These are phyloP conservation scores for Globisporangium mamillatum DNA, from an alignment of 352 stramenopile species.

Conservation along the genomic window DNA sequence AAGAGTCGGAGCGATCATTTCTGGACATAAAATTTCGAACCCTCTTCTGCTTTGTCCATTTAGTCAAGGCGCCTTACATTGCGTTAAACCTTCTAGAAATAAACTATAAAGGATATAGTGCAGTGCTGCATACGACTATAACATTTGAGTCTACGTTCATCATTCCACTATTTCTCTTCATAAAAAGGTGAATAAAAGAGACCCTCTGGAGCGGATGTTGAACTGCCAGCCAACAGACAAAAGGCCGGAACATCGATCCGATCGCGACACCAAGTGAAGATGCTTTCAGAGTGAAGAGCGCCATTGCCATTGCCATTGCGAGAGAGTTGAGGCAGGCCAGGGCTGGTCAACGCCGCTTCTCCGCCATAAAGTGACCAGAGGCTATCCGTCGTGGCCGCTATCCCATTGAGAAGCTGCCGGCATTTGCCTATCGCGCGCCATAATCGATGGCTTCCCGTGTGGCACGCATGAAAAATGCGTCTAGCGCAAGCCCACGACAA, in stretches of 20 bases:
- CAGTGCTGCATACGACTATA: too few relatives aligned
- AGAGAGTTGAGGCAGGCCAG: not conserved
- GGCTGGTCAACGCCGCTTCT: not conserved
- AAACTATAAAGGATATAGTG: not conserved
- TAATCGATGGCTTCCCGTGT: not conserved
- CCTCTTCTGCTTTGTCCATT: constrained; percentile 8
- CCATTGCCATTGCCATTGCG: not conserved
- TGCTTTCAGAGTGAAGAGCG: constrained; percentile 4
- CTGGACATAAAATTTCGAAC: constrained; percentile 6
- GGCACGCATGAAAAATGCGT: not conserved
- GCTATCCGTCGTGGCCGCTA: not conserved
- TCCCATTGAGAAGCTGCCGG: not conserved
- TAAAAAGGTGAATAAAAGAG: not conserved
- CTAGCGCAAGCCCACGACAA: constrained; percentile 2
- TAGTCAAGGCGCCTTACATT: not conserved
- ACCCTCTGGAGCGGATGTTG: not conserved
- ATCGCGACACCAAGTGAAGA: constrained; percentile 5
- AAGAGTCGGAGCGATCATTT: constrained; percentile 13
- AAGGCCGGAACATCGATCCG: not conserved
- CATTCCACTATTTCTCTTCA: not conserved
- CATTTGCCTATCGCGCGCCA: constrained; percentile 1
- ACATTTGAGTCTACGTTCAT: too few relatives aligned
- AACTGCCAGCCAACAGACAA: constrained; percentile 8
- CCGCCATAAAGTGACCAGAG: not conserved
- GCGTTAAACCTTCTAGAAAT: not conserved